A percentile compares a stretch with the other conserved stretches of the same genome.
Conservation (phyloP, 305 asterid species). For the Solanum hybrid region DNA sequence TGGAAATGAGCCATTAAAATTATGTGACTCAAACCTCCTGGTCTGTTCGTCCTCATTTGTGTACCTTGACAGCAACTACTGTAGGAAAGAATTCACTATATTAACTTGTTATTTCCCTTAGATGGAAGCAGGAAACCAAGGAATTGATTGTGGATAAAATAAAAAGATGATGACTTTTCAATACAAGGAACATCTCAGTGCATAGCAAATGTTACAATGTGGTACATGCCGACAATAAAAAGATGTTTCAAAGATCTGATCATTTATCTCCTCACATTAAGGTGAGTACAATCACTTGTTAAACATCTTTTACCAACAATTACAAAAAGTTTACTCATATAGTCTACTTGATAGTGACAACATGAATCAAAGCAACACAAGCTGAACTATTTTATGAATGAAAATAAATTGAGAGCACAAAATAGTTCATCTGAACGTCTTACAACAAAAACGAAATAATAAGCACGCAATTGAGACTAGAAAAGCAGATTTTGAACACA, state of each 20-base stretch:
- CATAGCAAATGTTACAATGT: too few species aligned
- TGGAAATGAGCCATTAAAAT: neutral
- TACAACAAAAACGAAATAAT: neutral
- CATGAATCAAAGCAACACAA: neutral
- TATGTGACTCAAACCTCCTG: neutral
- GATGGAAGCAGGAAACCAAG: neutral
- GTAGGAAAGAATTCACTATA: neutral
- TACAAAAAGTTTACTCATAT: neutral
- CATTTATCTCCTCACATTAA: neutral
- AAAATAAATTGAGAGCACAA: neutral
- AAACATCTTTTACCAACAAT: neutral
- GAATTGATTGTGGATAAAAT: neutral
- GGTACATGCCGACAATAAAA: too few species aligned
- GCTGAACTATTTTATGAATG: neutral
- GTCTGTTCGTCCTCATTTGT: neutral
- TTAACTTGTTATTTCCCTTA: neutral
- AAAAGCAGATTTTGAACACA: too few species aligned
- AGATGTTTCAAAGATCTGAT: neutral
- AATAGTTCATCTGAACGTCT: neutral
- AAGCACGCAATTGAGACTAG: neutral
- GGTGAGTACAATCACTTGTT: neutral
- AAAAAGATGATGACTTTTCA: neutral
- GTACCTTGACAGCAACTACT: neutral
- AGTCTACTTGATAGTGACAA: too few species aligned
- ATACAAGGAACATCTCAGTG: neutral